Conservation (phyloP, 306 rosid species). For the Mucuna pruriens region DNA sequence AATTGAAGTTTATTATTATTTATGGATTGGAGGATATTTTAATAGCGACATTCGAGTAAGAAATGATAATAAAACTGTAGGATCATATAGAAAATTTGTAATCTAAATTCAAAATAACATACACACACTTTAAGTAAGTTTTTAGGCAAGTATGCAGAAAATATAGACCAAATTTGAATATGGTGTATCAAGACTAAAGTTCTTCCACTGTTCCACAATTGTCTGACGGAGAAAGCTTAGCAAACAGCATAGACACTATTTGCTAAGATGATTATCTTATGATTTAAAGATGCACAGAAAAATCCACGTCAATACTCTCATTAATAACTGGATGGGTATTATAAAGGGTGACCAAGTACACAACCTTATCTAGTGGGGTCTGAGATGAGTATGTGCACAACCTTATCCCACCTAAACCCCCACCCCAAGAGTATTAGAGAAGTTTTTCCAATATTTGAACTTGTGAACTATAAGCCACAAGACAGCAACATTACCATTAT, state of each 20-base stretch:
- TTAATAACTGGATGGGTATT: not conserved
- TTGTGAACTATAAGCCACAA: not conserved
- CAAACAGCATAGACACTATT: not conserved
- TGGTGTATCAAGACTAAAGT: not conserved
- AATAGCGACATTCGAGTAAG: not conserved
- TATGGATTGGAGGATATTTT: not conserved
- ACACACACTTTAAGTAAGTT: not conserved
- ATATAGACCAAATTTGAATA: conserved; percentile 20
- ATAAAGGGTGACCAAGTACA: not conserved
- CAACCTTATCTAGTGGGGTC: not conserved
- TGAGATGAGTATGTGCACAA: not conserved
- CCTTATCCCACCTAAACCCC: not conserved
- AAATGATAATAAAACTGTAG: not conserved
- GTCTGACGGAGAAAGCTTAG: not conserved
- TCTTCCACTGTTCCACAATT: conserved; percentile 1
- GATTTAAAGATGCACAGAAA: conserved; percentile 7
- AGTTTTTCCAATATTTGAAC: not conserved
- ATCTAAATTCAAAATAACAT: not conserved
- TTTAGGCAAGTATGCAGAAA: not conserved
- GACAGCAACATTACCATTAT: not conserved
- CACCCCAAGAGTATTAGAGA: not conserved
- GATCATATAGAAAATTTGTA: not conserved
- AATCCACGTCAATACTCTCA: not conserved
- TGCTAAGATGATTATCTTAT: conserved; percentile 31
- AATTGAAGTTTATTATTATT: not conserved